phyloP scores from a whole-genome alignment of 2,329 filamentous ascomycete genomes.

The Cladosporium sp. region DNA sequence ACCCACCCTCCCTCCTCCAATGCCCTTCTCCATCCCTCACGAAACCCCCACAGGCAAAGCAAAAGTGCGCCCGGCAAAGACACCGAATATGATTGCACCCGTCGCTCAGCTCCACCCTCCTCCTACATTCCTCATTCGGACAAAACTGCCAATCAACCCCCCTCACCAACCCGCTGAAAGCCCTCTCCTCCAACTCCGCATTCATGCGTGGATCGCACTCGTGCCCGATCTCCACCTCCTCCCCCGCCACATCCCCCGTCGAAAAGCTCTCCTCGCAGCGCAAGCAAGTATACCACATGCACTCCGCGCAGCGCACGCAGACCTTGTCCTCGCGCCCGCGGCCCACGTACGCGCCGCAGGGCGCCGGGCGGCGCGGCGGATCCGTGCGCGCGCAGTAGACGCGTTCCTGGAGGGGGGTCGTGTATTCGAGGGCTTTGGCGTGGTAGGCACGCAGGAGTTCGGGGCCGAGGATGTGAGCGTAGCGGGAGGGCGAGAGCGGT shows the following conservation, averaged over 20 bases:
- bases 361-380: background rate
- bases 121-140: constrained; percentile 12
- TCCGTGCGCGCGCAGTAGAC: constrained; percentile 11
- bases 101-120: constrained; percentile 12
- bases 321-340: background rate
- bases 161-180: constrained; percentile 10
- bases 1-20: constrained; percentile 1
- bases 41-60: constrained; percentile 15
- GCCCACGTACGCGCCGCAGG: constrained; percentile 5
- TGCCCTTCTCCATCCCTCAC: constrained; percentile 4
- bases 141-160: constrained; percentile 17
- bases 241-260: background rate
- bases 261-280: constrained; percentile 6
- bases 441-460: constrained; percentile 4
- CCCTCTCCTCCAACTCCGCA: background rate
- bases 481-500: constrained; percentile 7
- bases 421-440: constrained; percentile 13
- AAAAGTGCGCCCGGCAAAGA: constrained; percentile 17
- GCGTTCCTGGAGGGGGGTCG: constrained; percentile 2
- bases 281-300: constrained; percentile 11
- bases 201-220: constrained; percentile 9
- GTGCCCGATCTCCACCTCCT: constrained; percentile 6
- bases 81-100: constrained; percentile 18
- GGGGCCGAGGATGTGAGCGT: constrained; percentile 6
- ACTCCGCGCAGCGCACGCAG: constrained; percentile 1